phyloP scores from a whole-genome alignment of 1,284 basidiomycete species.

The Cystobasidiaceae sp. region DNA sequence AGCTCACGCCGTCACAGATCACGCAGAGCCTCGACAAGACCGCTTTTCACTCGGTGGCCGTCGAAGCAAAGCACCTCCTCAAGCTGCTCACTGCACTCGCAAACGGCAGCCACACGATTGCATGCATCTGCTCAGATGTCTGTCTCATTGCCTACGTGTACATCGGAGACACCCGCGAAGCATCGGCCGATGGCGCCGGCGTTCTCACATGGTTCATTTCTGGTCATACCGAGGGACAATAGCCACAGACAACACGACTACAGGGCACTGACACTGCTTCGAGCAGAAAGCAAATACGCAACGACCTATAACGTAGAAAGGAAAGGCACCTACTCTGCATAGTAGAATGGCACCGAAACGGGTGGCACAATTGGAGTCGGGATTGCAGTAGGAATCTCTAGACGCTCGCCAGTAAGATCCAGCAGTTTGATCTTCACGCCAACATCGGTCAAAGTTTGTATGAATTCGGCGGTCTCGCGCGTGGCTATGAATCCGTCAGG shows the following conservation, averaged over 20 bases:
- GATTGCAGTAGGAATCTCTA: constrained; percentile 78
- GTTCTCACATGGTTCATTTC: constrained; percentile 22
- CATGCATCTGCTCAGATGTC: constrained; percentile 20
- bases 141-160: constrained; percentile 30
- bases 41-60: constrained; percentile 15
- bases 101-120: constrained; percentile 26
- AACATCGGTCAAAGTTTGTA: constrained; percentile 82
- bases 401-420: constrained; percentile 81
- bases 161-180: constrained; percentile 17
- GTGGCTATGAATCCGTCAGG: constrained; percentile 72
- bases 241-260: too few species aligned
- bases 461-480: constrained; percentile 76
- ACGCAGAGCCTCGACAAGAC: neutral
- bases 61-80: constrained; percentile 27
- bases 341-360: constrained; percentile 76
- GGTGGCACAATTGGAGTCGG: constrained; percentile 64
- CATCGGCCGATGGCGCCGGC: constrained; percentile 10
- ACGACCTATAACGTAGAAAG: too few species aligned
- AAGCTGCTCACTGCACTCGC: constrained; percentile 15
- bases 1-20: constrained; percentile 5
- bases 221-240: constrained; percentile 8
- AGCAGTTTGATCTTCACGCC: constrained; percentile 88
- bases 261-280: too few species aligned
- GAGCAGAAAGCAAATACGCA: too few species aligned
- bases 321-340: constrained; percentile 64